Base-by-base conservation (phyloP, 2,329 filamentous ascomycete species). In the Trichothecium sympodiale region DNA sequence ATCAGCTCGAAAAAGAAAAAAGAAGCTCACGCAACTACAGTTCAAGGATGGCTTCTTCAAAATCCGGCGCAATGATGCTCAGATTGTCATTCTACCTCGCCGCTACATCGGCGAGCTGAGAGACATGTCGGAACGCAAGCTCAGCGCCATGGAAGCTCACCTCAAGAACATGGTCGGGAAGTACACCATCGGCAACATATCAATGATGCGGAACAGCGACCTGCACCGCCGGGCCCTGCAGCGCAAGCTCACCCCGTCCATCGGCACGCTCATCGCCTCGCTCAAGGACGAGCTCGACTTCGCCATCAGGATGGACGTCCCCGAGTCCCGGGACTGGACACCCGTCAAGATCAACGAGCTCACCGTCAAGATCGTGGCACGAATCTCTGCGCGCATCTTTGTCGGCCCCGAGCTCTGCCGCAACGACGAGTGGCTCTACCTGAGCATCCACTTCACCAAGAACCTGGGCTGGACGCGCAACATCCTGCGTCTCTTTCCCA, bases 341-440 rank as follows among this genome's bases (percentile, higher is more conserved):
- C 23, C 30, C 17, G 2, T 33, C 29, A 10, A n/a, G 13, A n/a
- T n/a, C 14, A 14, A 39, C 23, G 17, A 33, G 5, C 8, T 30
- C 15, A 34, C 23, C 18, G 6, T 43, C 4, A 33, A 38, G 18
- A 31, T 43, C 17, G 31, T 44, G 30, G 40, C 42, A 8, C 40
- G 44, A 20, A 41, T 44, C 9, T 51, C 49, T 1, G 45, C 50
- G 35, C 50, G 58, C 4, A 45, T 68, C 27, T 53, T 66, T 9
- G 56, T 67, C 12, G 63, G 65, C 13, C 39, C 48, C 4, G 47
- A 49, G 15, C 40, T 60, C 27, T 60, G 55, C 44, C 59, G 61
- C 17, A 59, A 73, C 41, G 43, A 59, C 9, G 55, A 56, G 4
- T 71, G 68, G 45, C 52, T 75, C n/a, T 47, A 56, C 8, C 52